phyloP scores from a whole-genome alignment of 1,139 yeast genomes.

The Eremothecium coryli region DNA sequence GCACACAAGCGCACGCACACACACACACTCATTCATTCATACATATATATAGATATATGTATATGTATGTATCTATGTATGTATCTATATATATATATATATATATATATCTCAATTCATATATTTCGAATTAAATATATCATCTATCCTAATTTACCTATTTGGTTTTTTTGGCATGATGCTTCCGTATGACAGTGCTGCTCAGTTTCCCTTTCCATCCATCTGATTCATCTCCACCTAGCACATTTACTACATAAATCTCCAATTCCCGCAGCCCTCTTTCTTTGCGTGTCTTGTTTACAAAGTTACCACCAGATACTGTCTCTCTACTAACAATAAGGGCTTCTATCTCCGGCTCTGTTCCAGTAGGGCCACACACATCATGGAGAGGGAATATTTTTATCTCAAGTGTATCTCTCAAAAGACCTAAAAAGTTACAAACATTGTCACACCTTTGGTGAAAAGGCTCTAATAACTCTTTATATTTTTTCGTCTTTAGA shows the following conservation, averaged over 20 bases:
- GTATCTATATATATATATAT: neutral
- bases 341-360: constrained; percentile 64
- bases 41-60: neutral
- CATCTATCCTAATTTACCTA: neutral
- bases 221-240: constrained; percentile 54
- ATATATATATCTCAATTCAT: neutral
- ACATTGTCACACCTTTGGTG: constrained; percentile 43
- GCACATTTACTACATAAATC: constrained; percentile 55
- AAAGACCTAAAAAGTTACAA: constrained; percentile 37
- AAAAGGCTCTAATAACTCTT: constrained; percentile 55
- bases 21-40: too few relatives aligned
- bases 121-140: neutral
- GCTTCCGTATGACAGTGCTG: constrained; percentile 47
- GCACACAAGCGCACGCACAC: too few relatives aligned
- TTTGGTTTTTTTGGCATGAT: too few relatives aligned
- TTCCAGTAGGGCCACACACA: constrained; percentile 90
- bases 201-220: constrained; percentile 70
- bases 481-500: constrained; percentile 63
- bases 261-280: constrained; percentile 47
- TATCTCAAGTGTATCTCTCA: constrained; percentile 38
- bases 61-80: neutral
- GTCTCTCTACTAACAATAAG: constrained; percentile 79
- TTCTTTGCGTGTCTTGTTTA: constrained; percentile 54
- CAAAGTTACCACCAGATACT: constrained; percentile 57
- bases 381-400: constrained; percentile 61